Evolutionary conservation across 495 filamentous ascomycete species (phyloP).

Genomic region (Neurospora sp.): DNA sequence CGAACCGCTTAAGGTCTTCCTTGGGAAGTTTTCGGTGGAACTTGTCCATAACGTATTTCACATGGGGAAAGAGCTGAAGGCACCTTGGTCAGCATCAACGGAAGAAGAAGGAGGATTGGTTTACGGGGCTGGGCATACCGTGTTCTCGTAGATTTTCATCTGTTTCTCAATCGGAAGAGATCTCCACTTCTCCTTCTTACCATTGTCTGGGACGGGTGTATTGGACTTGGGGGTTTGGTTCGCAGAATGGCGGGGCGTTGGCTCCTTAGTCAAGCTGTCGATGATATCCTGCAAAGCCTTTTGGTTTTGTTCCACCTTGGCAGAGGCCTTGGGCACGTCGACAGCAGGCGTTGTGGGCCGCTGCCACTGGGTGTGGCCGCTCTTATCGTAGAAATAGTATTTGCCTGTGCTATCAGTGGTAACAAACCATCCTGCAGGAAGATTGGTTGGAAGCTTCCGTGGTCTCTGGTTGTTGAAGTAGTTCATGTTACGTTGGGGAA

Average conservation of each 20-base stretch:
- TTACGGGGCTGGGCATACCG: constrained; percentile 42
- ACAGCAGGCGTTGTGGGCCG: constrained; percentile 58
- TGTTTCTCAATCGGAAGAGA: constrained; percentile 71
- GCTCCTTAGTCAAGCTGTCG: constrained; percentile 65
- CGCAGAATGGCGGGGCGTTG: constrained; percentile 31
- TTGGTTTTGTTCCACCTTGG: constrained; percentile 45
- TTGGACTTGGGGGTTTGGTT: constrained; percentile 56
- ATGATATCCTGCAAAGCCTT: constrained; percentile 72
- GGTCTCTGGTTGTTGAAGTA: constrained; percentile 51
- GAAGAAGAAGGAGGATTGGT: not conserved
- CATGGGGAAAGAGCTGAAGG: constrained; percentile 63
- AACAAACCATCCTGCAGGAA: constrained; percentile 76
- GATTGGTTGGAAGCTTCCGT: constrained; percentile 42
- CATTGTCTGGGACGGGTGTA: constrained; percentile 44
- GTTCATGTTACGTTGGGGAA: constrained; percentile 50
- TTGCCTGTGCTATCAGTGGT: constrained; percentile 53
- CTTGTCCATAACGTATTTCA: constrained; percentile 76
- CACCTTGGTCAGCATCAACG: constrained; percentile 15
- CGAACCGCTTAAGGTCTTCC: constrained; percentile 79
- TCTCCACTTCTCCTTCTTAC: constrained; percentile 75
- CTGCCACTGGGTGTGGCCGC: constrained; percentile 69
- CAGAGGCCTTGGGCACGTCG: constrained; percentile 52
- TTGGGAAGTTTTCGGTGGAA: constrained; percentile 76
- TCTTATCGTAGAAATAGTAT: constrained; percentile 71
- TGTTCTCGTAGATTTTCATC: constrained; percentile 87